phyloP scores from a whole-genome alignment of 495 filamentous ascomycete species.

The Podospora pseudopauciseta region DNA sequence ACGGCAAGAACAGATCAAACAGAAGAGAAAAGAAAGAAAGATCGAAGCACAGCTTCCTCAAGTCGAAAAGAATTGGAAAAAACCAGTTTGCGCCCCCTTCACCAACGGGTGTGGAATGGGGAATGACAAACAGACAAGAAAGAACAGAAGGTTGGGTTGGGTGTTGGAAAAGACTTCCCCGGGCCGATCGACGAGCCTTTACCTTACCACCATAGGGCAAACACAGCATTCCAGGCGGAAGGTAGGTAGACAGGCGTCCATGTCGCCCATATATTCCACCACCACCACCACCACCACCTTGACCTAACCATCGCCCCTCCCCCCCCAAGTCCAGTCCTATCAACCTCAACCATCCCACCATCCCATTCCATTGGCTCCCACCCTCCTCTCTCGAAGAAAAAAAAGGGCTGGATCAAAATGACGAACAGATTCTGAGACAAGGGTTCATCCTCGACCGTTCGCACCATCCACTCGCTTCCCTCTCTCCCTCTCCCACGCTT shows the following conservation, averaged over 20 bases:
- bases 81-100: neutral
- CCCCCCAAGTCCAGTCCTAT: neutral
- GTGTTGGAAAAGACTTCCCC: neutral
- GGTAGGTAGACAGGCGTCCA: neutral
- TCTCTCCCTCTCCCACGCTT: neutral
- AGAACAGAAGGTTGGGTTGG: neutral
- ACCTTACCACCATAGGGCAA: neutral
- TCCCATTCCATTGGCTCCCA: neutral
- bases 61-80: neutral
- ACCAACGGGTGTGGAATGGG: neutral
- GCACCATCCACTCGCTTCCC: neutral
- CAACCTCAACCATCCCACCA: neutral
- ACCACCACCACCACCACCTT: too few relatives aligned
- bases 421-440: neutral
- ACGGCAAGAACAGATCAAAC: conserved; percentile 9
- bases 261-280: neutral
- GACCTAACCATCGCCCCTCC: too few relatives aligned
- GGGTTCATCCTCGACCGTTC: neutral
- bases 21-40: conserved; percentile 7
- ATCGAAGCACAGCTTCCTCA: conserved; percentile 22
- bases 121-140: conserved; percentile 5
- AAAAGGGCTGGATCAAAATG: neutral
- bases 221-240: neutral
- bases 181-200: neutral
- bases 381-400: too few relatives aligned